Conservation (phyloP, 352 stramenopile species). For the Phytophthora hibernalis region DNA sequence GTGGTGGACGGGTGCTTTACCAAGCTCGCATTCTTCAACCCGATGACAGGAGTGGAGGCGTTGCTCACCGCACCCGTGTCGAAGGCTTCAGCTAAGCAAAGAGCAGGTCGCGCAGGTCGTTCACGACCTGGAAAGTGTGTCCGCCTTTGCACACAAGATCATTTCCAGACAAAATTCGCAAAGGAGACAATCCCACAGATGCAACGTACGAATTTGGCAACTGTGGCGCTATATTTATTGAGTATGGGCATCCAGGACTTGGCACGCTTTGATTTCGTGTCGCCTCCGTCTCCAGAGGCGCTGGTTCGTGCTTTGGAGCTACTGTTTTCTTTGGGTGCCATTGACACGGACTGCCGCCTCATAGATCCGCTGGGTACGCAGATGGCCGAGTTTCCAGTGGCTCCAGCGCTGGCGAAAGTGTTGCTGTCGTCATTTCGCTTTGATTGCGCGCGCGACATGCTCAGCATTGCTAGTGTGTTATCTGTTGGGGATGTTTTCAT, state of each 20-base stretch:
- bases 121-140: conserved; percentile 83
- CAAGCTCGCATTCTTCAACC: conserved; percentile 89
- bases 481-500: conserved; percentile 92
- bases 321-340: conserved; percentile 73
- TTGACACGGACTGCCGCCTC: conserved; percentile 63
- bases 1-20: conserved; percentile 82
- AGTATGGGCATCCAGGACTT: conserved; percentile 90
- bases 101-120: conserved; percentile 94
- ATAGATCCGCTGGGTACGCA: conserved; percentile 89
- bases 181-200: conserved; percentile 86
- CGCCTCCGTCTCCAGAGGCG: conserved; percentile 72
- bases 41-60: conserved; percentile 80
- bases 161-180: conserved; percentile 51
- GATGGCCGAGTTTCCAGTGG: conserved; percentile 98
- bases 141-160: conserved; percentile 68
- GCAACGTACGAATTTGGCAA: conserved; percentile 81
- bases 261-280: conserved; percentile 87
- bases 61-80: conserved; percentile 95
- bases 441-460: conserved; percentile 92
- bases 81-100: conserved; percentile 96
- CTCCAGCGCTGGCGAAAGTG: conserved; percentile 87
- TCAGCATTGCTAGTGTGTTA: conserved; percentile 96
- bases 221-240: conserved; percentile 73
- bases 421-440: conserved; percentile 72
- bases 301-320: conserved; percentile 76